Evolutionary conservation across 176 grass and related monocot genomes (phyloP), one percentile per base, ranked within the genome.

Genomic region (Alopecurus myosuroides): DNA sequence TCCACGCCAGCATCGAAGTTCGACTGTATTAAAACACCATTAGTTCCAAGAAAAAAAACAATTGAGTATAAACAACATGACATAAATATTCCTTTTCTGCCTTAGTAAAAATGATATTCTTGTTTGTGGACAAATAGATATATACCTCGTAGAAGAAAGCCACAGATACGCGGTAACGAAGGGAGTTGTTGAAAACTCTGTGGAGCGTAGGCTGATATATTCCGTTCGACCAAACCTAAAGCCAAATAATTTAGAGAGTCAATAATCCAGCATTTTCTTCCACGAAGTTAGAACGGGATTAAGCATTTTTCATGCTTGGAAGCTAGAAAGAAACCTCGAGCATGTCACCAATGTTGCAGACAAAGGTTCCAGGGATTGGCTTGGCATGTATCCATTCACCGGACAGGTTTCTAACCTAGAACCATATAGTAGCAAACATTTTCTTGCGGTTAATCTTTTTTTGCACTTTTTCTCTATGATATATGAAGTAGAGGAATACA

Each of bases 311-410:
- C 22, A 42, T 25, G 4, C 8, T 71, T 26, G 12, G n/a, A 25
- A 61, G 0, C 15, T 17, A 19, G 3, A n/a, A 56, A 63, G 45
- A 37, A 57, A 95, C 93, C 91, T 98, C 93, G 9, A 98, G 77
- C 93, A 98, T 98, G 86, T 98, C 96, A 10, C 93, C 93, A 33
- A 92, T 95, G 63, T 98, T 98, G 46, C 96, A 98, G 22, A 95
- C 93, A 50, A 98, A 98, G 44, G 93, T 92, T 78, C 93, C 93
- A 10, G 87, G 96, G 48, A 94, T 81, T 34, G 96, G 96, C 41
- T 86, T 80, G 18, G 93, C 91, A 75, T 86, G 70, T 37, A 98
- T 95, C 96, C 96, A 98, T 39, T 95, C 96, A 18, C 91, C 93
- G 28, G 87, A 94, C 26, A 64, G 65, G 41, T 98, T 98, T 85